A percentile compares a stretch with the other conserved stretches of the same genome.
Conservation (phyloP, 495 filamentous ascomycete species). For the Aspergillus nidulans region DNA sequence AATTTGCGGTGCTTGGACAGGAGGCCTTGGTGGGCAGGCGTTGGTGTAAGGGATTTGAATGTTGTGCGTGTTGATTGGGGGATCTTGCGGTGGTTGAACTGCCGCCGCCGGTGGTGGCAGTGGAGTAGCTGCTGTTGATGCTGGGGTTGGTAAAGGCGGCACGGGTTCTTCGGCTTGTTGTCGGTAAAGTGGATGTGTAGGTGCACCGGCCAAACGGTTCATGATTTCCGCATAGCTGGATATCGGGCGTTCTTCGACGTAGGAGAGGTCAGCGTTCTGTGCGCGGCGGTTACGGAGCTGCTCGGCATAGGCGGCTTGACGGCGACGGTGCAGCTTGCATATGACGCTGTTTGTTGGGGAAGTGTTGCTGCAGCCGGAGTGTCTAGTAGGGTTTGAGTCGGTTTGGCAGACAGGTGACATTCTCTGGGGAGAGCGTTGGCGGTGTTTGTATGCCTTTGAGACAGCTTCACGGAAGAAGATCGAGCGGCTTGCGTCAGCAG, state of each 20-base stretch:
- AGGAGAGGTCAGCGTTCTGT: constrained; percentile 28
- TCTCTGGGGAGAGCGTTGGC: constrained; percentile 25
- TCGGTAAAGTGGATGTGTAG: constrained; percentile 11
- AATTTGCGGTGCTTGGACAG: constrained; percentile 28
- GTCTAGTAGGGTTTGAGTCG: constrained; percentile 11
- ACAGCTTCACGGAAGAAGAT: constrained; percentile 63
- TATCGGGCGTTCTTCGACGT: constrained; percentile 43
- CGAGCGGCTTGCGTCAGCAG: constrained; percentile 45
- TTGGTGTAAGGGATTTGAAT: background rate
- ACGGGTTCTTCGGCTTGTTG: constrained; percentile 8
- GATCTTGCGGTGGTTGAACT: background rate
- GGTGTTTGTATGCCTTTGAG: constrained; percentile 53
- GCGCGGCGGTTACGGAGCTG: constrained; percentile 36
- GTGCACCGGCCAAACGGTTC: constrained; percentile 24
- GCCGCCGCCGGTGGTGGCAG: too few relatives aligned
- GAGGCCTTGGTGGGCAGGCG: background rate
- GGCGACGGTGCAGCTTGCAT: constrained; percentile 24
- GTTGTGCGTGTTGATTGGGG: background rate
- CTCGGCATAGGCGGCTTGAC: constrained; percentile 35
- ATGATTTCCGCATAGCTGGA: constrained; percentile 40
- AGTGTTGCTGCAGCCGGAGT: constrained; percentile 1
- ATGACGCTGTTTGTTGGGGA: constrained; percentile 5
- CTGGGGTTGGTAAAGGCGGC: constrained; percentile 1
- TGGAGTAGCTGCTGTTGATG: constrained; percentile 1
- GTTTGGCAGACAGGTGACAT: constrained; percentile 1